A percentile compares a stretch with the other conserved stretches of the same genome.
Evolutionary conservation across 805 yeast species (phyloP).

Genomic region (Ogataea nakhonphanomensis): DNA sequence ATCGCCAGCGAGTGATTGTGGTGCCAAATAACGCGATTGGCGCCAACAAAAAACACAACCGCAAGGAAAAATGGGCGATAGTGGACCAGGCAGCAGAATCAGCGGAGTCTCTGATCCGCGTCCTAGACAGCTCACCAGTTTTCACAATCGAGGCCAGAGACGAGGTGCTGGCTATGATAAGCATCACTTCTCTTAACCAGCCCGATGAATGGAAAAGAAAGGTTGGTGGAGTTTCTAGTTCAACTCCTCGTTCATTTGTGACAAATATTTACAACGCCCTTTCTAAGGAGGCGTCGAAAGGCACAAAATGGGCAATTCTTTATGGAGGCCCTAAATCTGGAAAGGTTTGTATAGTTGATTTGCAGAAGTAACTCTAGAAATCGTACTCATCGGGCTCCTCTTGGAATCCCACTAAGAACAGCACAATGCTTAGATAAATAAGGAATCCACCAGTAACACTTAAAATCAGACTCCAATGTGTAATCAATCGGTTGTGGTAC

Average conservation of each 20-base stretch:
- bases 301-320: conserved; percentile 71
- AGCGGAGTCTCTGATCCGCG: conserved; percentile 49
- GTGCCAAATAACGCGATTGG: conserved; percentile 80
- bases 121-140: conserved; percentile 64
- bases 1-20: conserved; percentile 54
- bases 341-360: conserved; percentile 62
- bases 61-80: conserved; percentile 69
- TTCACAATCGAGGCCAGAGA: conserved; percentile 77
- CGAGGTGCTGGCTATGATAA: conserved; percentile 81
- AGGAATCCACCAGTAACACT: conserved; percentile 81
- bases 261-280: conserved; percentile 68
- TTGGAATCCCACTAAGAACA: conserved; percentile 75
- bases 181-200: conserved; percentile 68
- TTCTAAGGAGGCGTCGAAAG: conserved; percentile 67
- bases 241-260: conserved; percentile 79
- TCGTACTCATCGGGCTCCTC: conserved; percentile 40
- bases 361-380: conserved; percentile 46
- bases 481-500: conserved; percentile 29
- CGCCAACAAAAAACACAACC: conserved; percentile 70
- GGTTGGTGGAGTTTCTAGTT: conserved; percentile 76
- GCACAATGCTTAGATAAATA: conserved; percentile 77
- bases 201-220: conserved; percentile 82
- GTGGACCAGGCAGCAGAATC: conserved; percentile 72
- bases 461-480: conserved; percentile 42
- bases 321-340: conserved; percentile 80